These are phyloP conservation scores for Aspergillus sp. DNA, from an alignment of 2,329 filamentous ascomycete species.

Conservation along the genomic window DNA sequence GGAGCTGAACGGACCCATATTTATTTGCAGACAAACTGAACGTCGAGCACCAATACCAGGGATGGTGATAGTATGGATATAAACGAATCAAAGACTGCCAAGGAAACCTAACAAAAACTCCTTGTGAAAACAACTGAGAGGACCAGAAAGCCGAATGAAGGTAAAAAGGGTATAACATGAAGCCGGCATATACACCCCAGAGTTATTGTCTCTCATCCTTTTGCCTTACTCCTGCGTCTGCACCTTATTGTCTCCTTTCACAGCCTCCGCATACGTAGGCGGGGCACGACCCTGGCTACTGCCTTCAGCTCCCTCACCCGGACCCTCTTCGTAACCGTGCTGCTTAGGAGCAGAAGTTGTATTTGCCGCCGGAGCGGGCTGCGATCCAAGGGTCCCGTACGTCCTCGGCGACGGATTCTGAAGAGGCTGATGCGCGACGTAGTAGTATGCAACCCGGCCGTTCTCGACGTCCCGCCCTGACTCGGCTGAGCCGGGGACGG, in stretches of 20 bases:
- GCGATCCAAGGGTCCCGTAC: constrained; percentile 35
- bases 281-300: constrained; percentile 43
- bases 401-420: constrained; percentile 25
- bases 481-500: constrained; percentile 41
- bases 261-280: constrained; percentile 82
- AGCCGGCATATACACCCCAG: background rate
- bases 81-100: too few species aligned
- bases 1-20: too few species aligned
- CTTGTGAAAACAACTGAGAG: too few species aligned
- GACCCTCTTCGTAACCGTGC: constrained; percentile 7
- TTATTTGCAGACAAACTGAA: too few species aligned
- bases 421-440: constrained; percentile 50
- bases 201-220: background rate
- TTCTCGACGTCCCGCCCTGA: constrained; percentile 39
- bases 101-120: too few species aligned
- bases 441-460: constrained; percentile 63
- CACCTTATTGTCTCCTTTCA: constrained; percentile 84
- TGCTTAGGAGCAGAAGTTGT: constrained; percentile 12
- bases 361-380: constrained; percentile 10
- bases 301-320: constrained; percentile 11
- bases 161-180: background rate
- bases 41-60: too few species aligned
- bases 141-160: too few species aligned
- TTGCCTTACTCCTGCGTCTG: constrained; percentile 54
- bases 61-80: too few species aligned